These are phyloP conservation scores for Wickerhamomyces xylosicus DNA, from an alignment of 805 yeast genomes.

Conservation along the genomic window DNA sequence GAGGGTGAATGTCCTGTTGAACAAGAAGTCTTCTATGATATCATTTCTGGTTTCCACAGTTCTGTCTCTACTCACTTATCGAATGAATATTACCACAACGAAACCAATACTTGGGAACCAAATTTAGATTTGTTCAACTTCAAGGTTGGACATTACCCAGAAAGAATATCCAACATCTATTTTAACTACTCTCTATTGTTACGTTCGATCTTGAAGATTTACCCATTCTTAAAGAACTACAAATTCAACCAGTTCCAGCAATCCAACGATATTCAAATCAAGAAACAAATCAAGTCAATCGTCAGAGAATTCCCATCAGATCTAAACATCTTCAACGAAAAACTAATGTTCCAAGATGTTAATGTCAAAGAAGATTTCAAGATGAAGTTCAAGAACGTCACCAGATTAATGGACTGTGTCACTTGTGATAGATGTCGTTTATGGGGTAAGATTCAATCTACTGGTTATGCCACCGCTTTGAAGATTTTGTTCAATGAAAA, in stretches of 20 bases:
- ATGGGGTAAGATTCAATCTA: constrained; percentile 97
- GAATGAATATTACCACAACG: constrained; percentile 65
- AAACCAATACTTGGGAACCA: constrained; percentile 77
- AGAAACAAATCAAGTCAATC: constrained; percentile 27
- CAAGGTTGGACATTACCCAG: constrained; percentile 82
- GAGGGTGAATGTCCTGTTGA: constrained; percentile 61
- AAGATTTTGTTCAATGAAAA: constrained; percentile 72
- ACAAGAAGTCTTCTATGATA: constrained; percentile 77
- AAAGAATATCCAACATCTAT: constrained; percentile 79
- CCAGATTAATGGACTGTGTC: constrained; percentile 94
- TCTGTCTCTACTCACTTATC: constrained; percentile 90
- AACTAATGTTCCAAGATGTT: constrained; percentile 36
- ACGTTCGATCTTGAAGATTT: constrained; percentile 66
- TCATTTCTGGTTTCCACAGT: constrained; percentile 91
- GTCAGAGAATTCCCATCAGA: constrained; percentile 15
- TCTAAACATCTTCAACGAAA: constrained; percentile 37
- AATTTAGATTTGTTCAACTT: constrained; percentile 73
- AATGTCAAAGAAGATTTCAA: constrained; percentile 80
- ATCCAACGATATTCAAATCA: constrained; percentile 33
- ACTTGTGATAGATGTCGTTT: constrained; percentile 96
- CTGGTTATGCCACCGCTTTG: constrained; percentile 95
- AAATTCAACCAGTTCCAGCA: constrained; percentile 34
- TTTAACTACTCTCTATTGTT: constrained; percentile 85
- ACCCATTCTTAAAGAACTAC: constrained; percentile 39
- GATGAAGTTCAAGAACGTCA: constrained; percentile 76